phyloP scores from a whole-genome alignment of 2,329 filamentous ascomycete genomes.

The Fusarium sp. region DNA sequence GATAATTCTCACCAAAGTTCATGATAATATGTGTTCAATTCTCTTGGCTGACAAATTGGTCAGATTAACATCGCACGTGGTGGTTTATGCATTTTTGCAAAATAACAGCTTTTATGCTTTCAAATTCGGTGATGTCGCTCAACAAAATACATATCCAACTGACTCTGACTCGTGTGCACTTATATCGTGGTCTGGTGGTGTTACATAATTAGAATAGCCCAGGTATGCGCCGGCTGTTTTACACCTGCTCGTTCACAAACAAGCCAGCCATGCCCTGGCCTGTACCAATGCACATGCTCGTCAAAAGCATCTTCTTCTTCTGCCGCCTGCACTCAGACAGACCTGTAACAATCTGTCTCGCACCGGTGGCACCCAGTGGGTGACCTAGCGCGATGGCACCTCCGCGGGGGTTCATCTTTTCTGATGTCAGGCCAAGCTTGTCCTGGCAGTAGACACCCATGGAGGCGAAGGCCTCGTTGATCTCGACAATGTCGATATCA shows the following conservation, averaged over 20 bases:
- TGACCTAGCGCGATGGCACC: slow-evolving; percentile 88
- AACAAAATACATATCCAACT: slow-evolving; percentile 24
- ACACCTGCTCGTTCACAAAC: slow-evolving; percentile 69
- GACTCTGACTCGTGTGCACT: slow-evolving; percentile 27
- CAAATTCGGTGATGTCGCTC: slow-evolving; percentile 31
- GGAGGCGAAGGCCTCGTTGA: slow-evolving; percentile 98
- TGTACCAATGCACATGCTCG: slow-evolving; percentile 87
- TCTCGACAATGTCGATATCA: slow-evolving; percentile 90
- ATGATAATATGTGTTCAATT: slow-evolving; percentile 21
- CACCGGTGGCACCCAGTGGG: slow-evolving; percentile 82
- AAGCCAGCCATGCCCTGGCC: slow-evolving; percentile 77
- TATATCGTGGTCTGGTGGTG: slow-evolving; percentile 25
- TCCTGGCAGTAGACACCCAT: slow-evolving; percentile 96
- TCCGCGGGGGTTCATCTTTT: slow-evolving; percentile 85
- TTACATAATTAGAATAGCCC: slow-evolving; percentile 36
- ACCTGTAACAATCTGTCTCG: slow-evolving; percentile 88
- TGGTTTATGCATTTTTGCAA: slow-evolving; percentile 1
- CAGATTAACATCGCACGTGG: slow-evolving; percentile 24
- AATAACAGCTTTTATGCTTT: slow-evolving; percentile 14
- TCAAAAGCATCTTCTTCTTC: slow-evolving; percentile 91
- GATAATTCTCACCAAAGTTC: slow-evolving; percentile 14
- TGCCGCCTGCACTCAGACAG: slow-evolving; percentile 85
- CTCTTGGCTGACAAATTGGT: slow-evolving; percentile 18
- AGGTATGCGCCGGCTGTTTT: slow-evolving; percentile 4
- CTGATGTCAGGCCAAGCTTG: slow-evolving; percentile 75